These are phyloP conservation scores for Penicillium goetzii DNA, from an alignment of 495 filamentous ascomycete species.

Conservation along the genomic window DNA sequence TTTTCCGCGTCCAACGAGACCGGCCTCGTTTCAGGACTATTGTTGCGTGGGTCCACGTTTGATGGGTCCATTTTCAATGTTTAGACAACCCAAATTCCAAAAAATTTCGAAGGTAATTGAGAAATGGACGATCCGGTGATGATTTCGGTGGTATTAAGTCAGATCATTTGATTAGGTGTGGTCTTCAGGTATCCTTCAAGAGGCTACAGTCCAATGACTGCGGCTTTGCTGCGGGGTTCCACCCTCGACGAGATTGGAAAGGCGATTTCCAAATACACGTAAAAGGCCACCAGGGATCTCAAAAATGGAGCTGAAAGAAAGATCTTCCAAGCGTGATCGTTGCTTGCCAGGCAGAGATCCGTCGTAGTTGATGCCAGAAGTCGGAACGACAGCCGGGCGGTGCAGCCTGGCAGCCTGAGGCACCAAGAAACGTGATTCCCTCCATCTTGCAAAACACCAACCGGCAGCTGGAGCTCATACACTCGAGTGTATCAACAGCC, in stretches of 20 bases:
- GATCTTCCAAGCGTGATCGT: background rate
- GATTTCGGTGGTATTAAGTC: background rate
- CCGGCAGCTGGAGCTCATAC: background rate
- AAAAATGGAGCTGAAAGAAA: background rate
- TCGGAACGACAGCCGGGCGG: background rate
- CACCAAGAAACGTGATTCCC: slow-evolving; percentile 22
- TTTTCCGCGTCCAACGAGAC: slow-evolving; percentile 7
- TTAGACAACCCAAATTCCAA: background rate
- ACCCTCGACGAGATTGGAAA: background rate
- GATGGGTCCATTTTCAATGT: slow-evolving; percentile 15
- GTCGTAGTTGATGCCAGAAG: slow-evolving; percentile 1
- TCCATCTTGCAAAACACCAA: slow-evolving; percentile 15
- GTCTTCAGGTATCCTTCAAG: background rate
- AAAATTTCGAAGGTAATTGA: background rate
- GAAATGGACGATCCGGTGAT: background rate
- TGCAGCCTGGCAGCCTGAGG: slow-evolving; percentile 16
- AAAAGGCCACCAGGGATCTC: background rate
- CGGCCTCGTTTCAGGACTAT: background rate
- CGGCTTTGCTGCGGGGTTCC: background rate
- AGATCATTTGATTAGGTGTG: background rate
- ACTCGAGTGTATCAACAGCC: slow-evolving; percentile 3
- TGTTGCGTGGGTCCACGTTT: slow-evolving; percentile 4
- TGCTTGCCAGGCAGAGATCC: background rate
- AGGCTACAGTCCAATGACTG: background rate
- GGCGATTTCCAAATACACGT: background rate